These are phyloP conservation scores for Aspergillus terreus DNA, from an alignment of 2,329 filamentous ascomycete species.

Conservation along the genomic window DNA sequence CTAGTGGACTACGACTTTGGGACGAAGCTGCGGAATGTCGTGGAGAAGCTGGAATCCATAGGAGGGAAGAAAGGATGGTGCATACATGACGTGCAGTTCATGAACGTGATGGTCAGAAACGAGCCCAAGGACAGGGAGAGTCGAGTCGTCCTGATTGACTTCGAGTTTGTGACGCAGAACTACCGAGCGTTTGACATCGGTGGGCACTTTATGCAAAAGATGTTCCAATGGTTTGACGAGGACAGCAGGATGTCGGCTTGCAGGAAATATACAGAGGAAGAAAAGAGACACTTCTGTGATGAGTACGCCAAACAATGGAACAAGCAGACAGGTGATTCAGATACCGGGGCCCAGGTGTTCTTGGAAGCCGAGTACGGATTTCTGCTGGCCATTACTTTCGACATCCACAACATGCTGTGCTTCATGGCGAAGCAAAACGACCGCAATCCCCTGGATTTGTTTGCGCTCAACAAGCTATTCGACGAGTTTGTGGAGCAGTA, in stretches of 20 bases:
- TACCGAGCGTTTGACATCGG: conserved; percentile 1
- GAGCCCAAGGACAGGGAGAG: neutral
- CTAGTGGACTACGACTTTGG: conserved; percentile 3
- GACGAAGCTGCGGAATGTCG: neutral
- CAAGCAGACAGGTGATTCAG: conserved; percentile 1
- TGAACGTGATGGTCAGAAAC: neutral
- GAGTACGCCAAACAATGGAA: conserved; percentile 2
- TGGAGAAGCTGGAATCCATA: conserved; percentile 1
- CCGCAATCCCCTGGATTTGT: neutral
- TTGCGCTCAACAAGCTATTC: neutral
- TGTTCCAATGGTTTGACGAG: conserved; percentile 2
- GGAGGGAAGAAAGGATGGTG: neutral
- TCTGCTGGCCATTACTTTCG: conserved; percentile 1
- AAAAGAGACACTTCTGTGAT: conserved; percentile 1
- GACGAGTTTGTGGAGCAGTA: conserved; percentile 3
- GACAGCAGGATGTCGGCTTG: neutral
- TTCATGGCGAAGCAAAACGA: neutral
- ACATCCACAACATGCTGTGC: conserved; percentile 3
- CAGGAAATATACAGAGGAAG: neutral
- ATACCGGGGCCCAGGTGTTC: neutral
- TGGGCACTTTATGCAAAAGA: conserved; percentile 3
- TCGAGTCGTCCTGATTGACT: neutral
- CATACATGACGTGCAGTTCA: conserved; percentile 1
- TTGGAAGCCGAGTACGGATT: conserved; percentile 1
- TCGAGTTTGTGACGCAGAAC: conserved; percentile 1